Conservation (phyloP, 805 yeast genomes). For the Torulaspora gathmanii region DNA sequence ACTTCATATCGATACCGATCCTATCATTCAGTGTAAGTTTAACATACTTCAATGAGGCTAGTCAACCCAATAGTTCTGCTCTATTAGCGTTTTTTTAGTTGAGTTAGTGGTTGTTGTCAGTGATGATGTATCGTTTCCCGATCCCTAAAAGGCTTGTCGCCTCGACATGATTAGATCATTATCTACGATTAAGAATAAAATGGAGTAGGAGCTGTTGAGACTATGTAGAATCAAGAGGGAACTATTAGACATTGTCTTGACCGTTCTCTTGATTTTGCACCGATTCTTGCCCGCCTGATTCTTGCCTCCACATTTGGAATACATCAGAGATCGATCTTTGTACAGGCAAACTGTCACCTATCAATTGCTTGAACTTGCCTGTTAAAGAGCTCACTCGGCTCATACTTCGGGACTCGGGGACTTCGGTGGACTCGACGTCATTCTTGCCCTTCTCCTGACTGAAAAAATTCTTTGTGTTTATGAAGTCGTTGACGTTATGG, state of each 20-base stretch:
- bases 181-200: too few relatives aligned
- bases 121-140: neutral
- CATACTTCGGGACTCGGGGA: constrained; percentile 11
- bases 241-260: neutral
- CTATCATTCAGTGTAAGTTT: neutral
- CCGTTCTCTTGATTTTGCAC: neutral
- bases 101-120: neutral
- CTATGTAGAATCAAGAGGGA: neutral
- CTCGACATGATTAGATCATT: too few relatives aligned
- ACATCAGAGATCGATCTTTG: constrained; percentile 10
- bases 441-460: constrained; percentile 5
- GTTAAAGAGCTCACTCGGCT: constrained; percentile 15
- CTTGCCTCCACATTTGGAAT: constrained; percentile 11
- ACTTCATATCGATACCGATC: neutral
- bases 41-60: neutral
- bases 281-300: neutral
- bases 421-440: neutral
- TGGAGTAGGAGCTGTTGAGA: too few relatives aligned
- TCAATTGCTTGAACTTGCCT: constrained; percentile 16
- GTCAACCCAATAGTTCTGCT: neutral
- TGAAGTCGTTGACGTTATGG: constrained; percentile 17
- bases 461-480: constrained; percentile 19
- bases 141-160: neutral
- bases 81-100: neutral
- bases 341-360: constrained; percentile 12